Percentiles rank a stretch among this genome's conserved stretches.
Evolutionary conservation across 2,329 filamentous ascomycete genomes (phyloP).

Genomic region (Apiospora sp.): DNA sequence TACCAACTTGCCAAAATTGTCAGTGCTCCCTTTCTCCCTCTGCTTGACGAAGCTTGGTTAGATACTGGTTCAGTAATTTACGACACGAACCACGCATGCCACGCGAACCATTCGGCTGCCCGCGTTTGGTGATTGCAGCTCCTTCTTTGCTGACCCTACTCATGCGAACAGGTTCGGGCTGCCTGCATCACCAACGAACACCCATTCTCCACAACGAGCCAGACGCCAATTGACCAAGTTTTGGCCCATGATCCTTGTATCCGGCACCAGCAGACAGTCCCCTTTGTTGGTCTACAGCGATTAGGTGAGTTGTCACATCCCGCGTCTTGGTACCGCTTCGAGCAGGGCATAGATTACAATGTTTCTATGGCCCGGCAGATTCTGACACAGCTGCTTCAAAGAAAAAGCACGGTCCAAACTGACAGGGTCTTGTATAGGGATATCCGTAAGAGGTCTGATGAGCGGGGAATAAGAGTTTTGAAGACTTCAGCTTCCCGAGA

Average conservation of each 20-base stretch:
- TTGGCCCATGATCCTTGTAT: conserved; percentile 11
- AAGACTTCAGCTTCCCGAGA: conserved; percentile 43
- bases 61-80: conserved; percentile 39
- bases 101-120: conserved; percentile 44
- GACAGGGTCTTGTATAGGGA: conserved; percentile 30
- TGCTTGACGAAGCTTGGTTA: conserved; percentile 27
- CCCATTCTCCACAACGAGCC: conserved; percentile 30
- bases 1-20: conserved; percentile 21
- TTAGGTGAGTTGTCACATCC: conserved; percentile 33
- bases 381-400: conserved; percentile 23
- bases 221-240: conserved; percentile 2
- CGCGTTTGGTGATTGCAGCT: conserved; percentile 48
- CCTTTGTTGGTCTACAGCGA: conserved; percentile 31
- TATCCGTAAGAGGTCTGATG: conserved; percentile 31
- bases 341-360: conserved; percentile 18
- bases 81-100: conserved; percentile 39
- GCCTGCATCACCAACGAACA: conserved; percentile 51
- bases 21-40: conserved; percentile 19
- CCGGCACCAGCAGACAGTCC: conserved; percentile 27
- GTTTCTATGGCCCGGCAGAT: conserved; percentile 21
- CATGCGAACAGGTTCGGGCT: conserved; percentile 57
- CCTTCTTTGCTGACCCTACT: conserved; percentile 40
- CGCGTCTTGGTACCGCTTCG: neutral
- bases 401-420: conserved; percentile 26
- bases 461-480: conserved; percentile 38